Evolutionary conservation across 305 asterid genomes (phyloP).

Genomic region (Nicotiana rustica): DNA sequence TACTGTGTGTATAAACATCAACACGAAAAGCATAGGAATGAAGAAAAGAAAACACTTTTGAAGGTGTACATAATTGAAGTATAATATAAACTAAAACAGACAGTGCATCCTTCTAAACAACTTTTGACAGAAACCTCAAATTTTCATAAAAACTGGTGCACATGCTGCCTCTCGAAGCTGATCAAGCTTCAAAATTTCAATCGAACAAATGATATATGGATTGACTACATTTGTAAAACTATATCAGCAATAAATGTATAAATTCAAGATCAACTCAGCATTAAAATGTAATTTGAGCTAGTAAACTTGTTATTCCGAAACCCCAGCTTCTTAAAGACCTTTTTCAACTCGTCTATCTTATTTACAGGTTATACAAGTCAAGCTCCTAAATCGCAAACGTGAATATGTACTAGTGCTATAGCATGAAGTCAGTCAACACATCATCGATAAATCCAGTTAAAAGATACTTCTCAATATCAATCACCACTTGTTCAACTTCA

Average conservation of each 20-base stretch:
- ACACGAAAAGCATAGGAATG: too few relatives aligned
- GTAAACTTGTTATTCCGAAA: background rate
- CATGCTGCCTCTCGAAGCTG: background rate
- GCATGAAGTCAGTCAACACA: conserved; percentile 42
- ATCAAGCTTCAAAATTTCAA: background rate
- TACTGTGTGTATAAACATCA: background rate
- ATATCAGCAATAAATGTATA: conserved; percentile 23
- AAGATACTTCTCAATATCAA: conserved; percentile 55
- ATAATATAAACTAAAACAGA: background rate
- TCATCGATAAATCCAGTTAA: conserved; percentile 62
- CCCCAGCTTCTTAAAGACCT: conserved; percentile 10
- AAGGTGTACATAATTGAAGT: background rate
- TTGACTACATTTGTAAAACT: background rate
- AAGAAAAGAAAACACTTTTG: too few relatives aligned
- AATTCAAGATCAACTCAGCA: conserved; percentile 23
- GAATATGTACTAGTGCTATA: conserved; percentile 22
- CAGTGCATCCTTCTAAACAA: conserved; percentile 7
- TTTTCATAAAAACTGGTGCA: background rate
- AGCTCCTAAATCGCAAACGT: conserved; percentile 4
- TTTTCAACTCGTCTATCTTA: conserved; percentile 10
- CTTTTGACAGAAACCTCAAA: background rate
- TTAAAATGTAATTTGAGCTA: background rate
- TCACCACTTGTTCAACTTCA: conserved; percentile 63
- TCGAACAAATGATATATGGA: background rate
- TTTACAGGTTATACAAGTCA: conserved; percentile 12